phyloP scores from a whole-genome alignment of 176 grass and related monocot genomes.

The Carex pumila region DNA sequence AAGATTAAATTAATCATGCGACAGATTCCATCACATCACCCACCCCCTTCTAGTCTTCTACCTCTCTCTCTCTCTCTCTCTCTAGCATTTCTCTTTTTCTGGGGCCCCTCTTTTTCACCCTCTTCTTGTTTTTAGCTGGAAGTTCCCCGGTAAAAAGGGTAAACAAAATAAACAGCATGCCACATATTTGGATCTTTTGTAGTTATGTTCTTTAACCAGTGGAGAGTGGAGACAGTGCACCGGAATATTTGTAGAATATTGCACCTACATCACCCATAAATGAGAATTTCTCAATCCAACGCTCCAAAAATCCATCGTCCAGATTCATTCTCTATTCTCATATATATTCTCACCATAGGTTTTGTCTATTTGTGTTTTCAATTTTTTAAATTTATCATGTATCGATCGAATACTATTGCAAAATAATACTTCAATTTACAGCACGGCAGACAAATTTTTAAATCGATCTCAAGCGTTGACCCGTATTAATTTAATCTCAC shows the following conservation, averaged over 20 bases:
- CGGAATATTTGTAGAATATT: not conserved
- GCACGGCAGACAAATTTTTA: too few species aligned
- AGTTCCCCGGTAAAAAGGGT: constrained; percentile 9
- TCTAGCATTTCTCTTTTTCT: constrained; percentile 23
- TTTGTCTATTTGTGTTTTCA: too few species aligned
- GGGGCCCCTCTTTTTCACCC: constrained; percentile 15
- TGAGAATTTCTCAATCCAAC: not conserved
- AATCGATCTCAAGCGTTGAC: too few species aligned
- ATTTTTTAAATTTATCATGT: too few species aligned
- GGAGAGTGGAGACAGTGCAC: not conserved
- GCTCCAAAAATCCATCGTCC: too few species aligned
- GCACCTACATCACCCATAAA: not conserved
- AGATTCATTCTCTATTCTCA: too few species aligned
- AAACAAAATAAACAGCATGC: constrained; percentile 12
- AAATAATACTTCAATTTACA: too few species aligned
- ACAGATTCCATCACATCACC: constrained; percentile 38
- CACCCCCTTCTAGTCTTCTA: not conserved
- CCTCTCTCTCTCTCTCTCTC: not conserved
- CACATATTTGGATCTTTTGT: constrained; percentile 23
- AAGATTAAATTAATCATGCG: constrained; percentile 40
- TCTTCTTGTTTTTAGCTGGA: constrained; percentile 6
- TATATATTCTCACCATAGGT: too few species aligned
- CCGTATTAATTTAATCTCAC: too few species aligned
- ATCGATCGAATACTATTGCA: too few species aligned
- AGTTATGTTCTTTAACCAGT: constrained; percentile 2